Percentiles rank a stretch among this genome's conserved stretches.
These are phyloP conservation scores for Cucumis variabilis DNA, from an alignment of 331 rosid genomes.

Conservation along the genomic window DNA sequence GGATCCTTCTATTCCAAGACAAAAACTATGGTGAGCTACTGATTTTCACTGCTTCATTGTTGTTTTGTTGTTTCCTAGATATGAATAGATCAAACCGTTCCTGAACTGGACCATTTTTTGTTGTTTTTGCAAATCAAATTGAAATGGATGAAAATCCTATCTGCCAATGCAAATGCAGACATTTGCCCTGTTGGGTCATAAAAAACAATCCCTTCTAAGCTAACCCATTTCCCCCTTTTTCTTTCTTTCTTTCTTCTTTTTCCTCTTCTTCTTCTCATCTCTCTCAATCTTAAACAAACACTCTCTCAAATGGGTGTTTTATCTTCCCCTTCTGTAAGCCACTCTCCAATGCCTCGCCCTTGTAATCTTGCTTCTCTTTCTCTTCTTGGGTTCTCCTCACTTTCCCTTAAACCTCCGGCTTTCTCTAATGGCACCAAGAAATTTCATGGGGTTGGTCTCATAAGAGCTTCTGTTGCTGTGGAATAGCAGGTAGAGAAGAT, in stretches of 20 bases:
- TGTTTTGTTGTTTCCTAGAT: background rate
- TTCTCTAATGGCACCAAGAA: constrained; percentile 41
- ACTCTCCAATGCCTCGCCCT: constrained; percentile 37
- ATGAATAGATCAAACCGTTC: constrained; percentile 8
- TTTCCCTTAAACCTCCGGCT: constrained; percentile 50
- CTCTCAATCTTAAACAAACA: background rate
- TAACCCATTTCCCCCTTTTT: constrained; percentile 8
- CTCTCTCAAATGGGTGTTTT: constrained; percentile 41
- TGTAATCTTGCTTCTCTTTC: constrained; percentile 41
- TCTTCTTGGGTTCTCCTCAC: constrained; percentile 43
- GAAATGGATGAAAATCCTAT: constrained; percentile 33
- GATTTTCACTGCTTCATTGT: background rate
- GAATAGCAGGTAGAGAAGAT: constrained; percentile 62
- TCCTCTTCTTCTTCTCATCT: constrained; percentile 1
- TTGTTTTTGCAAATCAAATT: background rate
- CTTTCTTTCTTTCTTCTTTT: constrained; percentile 1
- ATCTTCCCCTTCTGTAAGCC: constrained; percentile 39
- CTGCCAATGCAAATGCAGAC: constrained; percentile 22
- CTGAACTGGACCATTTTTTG: background rate
- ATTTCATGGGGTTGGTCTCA: constrained; percentile 26
- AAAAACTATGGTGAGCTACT: constrained; percentile 72
- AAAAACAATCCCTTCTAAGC: constrained; percentile 42
- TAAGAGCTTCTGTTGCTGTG: constrained; percentile 70
- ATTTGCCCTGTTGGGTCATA: constrained; percentile 10
- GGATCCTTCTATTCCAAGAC: constrained; percentile 95